Conservation (phyloP, 805 yeast species). For the Yamadazyma laniorum region DNA sequence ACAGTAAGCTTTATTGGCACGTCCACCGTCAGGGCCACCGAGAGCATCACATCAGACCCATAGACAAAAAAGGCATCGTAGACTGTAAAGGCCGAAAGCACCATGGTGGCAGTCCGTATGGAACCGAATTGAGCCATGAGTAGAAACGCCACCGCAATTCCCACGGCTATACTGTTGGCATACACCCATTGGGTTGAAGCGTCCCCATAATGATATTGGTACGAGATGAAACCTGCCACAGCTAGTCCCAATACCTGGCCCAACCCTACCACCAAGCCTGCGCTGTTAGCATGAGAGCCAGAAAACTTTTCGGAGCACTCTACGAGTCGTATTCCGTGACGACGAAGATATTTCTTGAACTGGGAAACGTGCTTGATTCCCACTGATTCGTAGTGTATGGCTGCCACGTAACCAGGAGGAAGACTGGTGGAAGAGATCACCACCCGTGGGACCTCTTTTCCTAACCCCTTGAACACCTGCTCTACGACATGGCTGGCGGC, state of each 20-base stretch:
- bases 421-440: neutral
- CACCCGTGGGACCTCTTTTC: neutral
- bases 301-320: neutral
- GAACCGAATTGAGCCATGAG: slow-evolving; percentile 2
- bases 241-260: neutral
- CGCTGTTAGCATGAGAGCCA: neutral
- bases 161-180: neutral
- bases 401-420: neutral
- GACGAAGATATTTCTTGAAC: slow-evolving; percentile 3
- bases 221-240: neutral
- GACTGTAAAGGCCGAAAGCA: slow-evolving; percentile 50
- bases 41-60: slow-evolving; percentile 57
- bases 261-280: neutral
- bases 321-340: neutral
- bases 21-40: slow-evolving; percentile 55
- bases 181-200: neutral
- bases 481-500: neutral
- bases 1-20: slow-evolving; percentile 53
- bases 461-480: neutral
- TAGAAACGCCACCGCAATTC: neutral
- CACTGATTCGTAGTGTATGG: neutral
- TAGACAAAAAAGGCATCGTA: slow-evolving; percentile 71
- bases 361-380: neutral
- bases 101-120: slow-evolving; percentile 17
- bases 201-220: neutral